Conservation (phyloP, 2,329 filamentous ascomycete genomes). For the Rutstroemia sp. region DNA sequence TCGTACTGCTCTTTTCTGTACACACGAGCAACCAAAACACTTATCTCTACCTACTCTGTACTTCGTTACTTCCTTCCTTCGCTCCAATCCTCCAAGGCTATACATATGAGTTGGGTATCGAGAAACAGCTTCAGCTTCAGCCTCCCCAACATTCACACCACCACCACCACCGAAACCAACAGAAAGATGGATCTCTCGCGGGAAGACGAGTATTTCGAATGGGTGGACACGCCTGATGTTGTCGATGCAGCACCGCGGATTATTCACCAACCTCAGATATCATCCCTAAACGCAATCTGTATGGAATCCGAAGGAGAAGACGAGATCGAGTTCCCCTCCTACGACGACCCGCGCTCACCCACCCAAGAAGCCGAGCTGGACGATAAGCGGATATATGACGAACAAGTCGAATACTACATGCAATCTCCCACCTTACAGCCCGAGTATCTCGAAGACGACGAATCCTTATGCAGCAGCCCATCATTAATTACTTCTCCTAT, state of each 20-base stretch:
- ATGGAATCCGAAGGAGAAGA: conserved; percentile 79
- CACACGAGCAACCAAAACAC: no score
- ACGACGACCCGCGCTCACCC: conserved; percentile 27
- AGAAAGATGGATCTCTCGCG: conserved; percentile 5
- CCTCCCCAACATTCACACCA: no score
- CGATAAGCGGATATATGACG: conserved; percentile 24
- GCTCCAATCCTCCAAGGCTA: no score
- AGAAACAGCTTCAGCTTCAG: no score
- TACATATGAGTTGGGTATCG: no score
- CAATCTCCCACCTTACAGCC: conserved; percentile 52
- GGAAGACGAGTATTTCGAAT: conserved; percentile 8
- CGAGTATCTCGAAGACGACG: conserved; percentile 28
- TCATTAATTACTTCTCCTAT: conserved; percentile 45
- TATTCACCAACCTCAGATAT: conserved; percentile 5
- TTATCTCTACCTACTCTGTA: no score
- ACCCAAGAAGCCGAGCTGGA: not conserved
- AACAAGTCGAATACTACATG: conserved; percentile 36
- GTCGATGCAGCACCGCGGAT: conserved; percentile 1
- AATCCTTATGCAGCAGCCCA: conserved; percentile 46
- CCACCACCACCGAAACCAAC: no score
- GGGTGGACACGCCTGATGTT: conserved; percentile 3
- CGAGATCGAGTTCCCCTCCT: conserved; percentile 36
- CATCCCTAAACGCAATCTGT: not conserved
- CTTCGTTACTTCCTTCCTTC: no score
- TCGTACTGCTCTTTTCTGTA: no score